Base-by-base conservation (phyloP, 495 filamentous ascomycete species). In the Aspergillus heteromorphus region DNA sequence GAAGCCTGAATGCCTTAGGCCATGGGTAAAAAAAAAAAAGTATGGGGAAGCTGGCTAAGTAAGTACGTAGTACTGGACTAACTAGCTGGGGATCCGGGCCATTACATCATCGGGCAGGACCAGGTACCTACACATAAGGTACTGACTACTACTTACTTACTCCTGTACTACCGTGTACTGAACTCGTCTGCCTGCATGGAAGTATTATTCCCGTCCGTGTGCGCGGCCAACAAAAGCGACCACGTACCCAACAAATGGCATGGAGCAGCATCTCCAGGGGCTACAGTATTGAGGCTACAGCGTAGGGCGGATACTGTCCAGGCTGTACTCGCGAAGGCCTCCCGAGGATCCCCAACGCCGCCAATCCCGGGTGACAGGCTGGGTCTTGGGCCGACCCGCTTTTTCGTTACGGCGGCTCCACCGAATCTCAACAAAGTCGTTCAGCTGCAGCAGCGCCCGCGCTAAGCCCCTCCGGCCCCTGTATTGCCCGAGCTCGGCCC, bases 251-350 rank as follows among this genome's bases (percentile, higher is more conserved):
- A 51, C 51, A 57, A 51, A 57, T 40, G 18, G 40, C 13, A 42
- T n/a, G n/a, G n/a, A n/a, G n/a, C n/a, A n/a, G n/a, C n/a, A 38
- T 27, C n/a, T 10, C 27, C 21, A 29, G 51, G 48, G 45, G 27
- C 25, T 38, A 52, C 58, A 61, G 61, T 64, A 61, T 59, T 61
- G 53, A 56, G 58, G 51, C 61, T 64, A 64, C 61, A 48, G 61
- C 61, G 61, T 64, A 64, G 61, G 61, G 61, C 53, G 29, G 49
- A 64, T 64, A 64, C 61, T 59, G 62, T 54, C 52, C 59, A 64
- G 59, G n/a, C n/a, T n/a, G n/a, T 59, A 50, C 45, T 20, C 42
- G 20, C 19, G 11, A 10, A 13, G 23, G 54, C 29, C 42, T 19
- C 29, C 50, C 48, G 61, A 51, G 31, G 60, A 62, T 60, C 57